Evolutionary conservation across 441 rosid species (phyloP).

Genomic region (Populus hybrid): DNA sequence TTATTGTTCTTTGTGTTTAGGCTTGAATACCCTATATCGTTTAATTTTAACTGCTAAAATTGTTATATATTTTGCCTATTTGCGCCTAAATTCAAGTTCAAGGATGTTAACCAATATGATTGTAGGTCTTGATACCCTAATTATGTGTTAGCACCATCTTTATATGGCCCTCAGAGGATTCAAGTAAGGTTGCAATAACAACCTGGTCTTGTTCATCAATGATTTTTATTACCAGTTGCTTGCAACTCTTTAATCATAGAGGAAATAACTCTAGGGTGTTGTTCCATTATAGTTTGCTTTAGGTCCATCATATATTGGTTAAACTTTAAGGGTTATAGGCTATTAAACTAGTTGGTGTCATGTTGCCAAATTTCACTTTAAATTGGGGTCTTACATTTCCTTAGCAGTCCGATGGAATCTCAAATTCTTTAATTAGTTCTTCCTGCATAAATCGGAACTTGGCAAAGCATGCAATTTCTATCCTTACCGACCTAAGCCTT

Average conservation of each 20-base stretch:
- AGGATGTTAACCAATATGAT: not conserved
- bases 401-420: not conserved
- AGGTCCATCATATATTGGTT: too few relatives aligned
- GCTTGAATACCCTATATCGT: accelerated
- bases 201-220: not conserved
- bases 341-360: not conserved
- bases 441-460: not conserved
- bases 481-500: not conserved
- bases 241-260: not conserved
- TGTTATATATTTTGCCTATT: not conserved
- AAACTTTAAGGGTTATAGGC: too few relatives aligned
- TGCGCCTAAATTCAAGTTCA: not conserved
- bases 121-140: not conserved
- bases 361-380: not conserved
- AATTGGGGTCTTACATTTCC: not conserved
- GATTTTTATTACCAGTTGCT: not conserved
- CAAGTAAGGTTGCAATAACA: not conserved
- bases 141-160: not conserved
- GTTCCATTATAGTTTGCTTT: too few relatives aligned
- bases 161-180: not conserved
- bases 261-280: too few relatives aligned
- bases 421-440: not conserved
- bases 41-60: too few relatives aligned
- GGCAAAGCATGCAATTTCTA: not conserved
- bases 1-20: not conserved